Evolutionary conservation across 1,284 basidiomycete genomes (phyloP).

Genomic region (Austroboletus novae-zelandiae): DNA sequence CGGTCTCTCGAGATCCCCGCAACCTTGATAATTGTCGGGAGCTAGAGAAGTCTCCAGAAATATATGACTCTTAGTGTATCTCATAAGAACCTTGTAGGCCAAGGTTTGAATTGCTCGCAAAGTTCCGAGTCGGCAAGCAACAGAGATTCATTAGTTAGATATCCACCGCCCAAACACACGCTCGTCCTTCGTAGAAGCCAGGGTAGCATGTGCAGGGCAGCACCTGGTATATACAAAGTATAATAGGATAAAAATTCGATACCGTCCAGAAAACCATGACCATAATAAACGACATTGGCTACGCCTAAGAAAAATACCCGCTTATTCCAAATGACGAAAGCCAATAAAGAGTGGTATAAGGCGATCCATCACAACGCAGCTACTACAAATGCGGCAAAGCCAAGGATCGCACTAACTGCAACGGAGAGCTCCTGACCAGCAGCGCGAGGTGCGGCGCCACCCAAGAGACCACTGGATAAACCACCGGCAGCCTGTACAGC

Average conservation of each 20-base stretch:
- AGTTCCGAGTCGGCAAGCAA: conserved; percentile 1
- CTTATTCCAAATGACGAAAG: conserved; percentile 20
- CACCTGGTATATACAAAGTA: conserved; percentile 20
- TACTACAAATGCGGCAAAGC: conserved; percentile 25
- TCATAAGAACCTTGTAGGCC: neutral
- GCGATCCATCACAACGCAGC: conserved; percentile 15
- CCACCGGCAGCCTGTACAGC: conserved; percentile 69
- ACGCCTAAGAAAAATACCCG: conserved; percentile 19
- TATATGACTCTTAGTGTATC: neutral
- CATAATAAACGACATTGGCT: conserved; percentile 7
- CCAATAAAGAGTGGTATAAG: conserved; percentile 17
- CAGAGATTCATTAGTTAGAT: conserved; percentile 7
- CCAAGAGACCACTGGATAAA: conserved; percentile 39
- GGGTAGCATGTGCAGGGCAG: conserved; percentile 7
- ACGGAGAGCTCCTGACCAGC: conserved; percentile 25
- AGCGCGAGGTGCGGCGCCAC: conserved; percentile 26
- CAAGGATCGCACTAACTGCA: conserved; percentile 23
- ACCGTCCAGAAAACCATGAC: conserved; percentile 8
- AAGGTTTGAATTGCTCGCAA: neutral
- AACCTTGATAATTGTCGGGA: conserved; percentile 2
- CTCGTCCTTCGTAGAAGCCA: conserved; percentile 1
- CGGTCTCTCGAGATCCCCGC: conserved; percentile 23
- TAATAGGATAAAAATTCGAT: conserved; percentile 16
- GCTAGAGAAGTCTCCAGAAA: neutral
- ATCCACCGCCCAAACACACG: neutral